Evolutionary conservation across 2,329 filamentous ascomycete genomes (phyloP).

Genomic region (Pseudocercospora cruenta): DNA sequence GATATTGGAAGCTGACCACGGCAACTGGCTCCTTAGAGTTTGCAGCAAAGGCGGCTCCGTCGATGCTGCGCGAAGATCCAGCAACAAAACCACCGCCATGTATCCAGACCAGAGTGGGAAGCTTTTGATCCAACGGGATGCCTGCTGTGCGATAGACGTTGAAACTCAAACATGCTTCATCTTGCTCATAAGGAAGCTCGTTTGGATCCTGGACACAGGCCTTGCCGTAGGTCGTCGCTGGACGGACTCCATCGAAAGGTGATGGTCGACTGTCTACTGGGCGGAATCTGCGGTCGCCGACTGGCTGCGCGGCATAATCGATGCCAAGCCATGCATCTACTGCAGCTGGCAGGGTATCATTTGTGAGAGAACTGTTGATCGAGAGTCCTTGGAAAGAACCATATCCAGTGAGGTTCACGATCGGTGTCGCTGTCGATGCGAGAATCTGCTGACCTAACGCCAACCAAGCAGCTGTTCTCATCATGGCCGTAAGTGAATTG

Average conservation of each 20-base stretch:
- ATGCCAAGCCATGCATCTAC: constrained; percentile 46
- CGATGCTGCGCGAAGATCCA: constrained; percentile 56
- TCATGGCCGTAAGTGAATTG: constrained; percentile 7
- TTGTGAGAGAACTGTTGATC: constrained; percentile 18
- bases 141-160: constrained; percentile 56
- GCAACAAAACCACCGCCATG: constrained; percentile 63
- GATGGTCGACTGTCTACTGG: constrained; percentile 35
- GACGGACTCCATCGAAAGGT: constrained; percentile 14
- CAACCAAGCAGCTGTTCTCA: constrained; percentile 17
- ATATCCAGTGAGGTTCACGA: constrained; percentile 20
- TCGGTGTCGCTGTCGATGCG: constrained; percentile 14
- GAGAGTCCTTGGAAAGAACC: constrained; percentile 23
- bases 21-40: constrained; percentile 55
- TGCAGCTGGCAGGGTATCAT: constrained; percentile 22
- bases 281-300: constrained; percentile 59
- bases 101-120: constrained; percentile 62
- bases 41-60: constrained; percentile 64
- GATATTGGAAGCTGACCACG: constrained; percentile 63
- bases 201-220: constrained; percentile 22
- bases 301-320: constrained; percentile 46
- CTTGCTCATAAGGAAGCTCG: constrained; percentile 20
- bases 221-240: constrained; percentile 26
- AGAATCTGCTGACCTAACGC: constrained; percentile 36
- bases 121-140: constrained; percentile 40
- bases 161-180: constrained; percentile 62